Conservation (phyloP, 306 rosid species). For the Quercus suber region DNA sequence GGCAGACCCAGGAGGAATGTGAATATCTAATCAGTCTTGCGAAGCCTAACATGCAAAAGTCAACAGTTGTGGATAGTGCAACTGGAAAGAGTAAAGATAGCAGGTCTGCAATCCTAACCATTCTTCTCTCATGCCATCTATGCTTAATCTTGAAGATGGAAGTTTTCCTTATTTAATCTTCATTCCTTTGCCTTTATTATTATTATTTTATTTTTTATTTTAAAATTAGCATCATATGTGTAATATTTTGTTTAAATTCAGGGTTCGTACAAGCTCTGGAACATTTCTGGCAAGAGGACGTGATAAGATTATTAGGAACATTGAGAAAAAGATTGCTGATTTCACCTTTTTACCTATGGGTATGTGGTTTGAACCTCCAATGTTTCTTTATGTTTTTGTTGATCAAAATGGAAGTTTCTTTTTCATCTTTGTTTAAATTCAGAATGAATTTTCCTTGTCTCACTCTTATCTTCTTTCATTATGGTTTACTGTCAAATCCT, state of each 20-base stretch:
- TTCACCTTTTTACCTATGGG: constrained; percentile 86
- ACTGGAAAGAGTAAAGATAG: constrained; percentile 97
- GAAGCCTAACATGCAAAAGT: constrained; percentile 77
- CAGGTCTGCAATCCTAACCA: constrained; percentile 53
- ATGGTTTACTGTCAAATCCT: neutral
- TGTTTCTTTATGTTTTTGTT: constrained; percentile 17
- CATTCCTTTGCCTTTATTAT: neutral
- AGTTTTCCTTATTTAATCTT: neutral
- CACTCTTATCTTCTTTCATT: neutral
- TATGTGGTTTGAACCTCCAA: constrained; percentile 33
- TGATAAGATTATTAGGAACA: constrained; percentile 71
- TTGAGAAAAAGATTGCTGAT: constrained; percentile 84
- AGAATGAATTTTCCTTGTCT: neutral
- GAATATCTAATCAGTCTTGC: constrained; percentile 76
- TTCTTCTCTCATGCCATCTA: constrained; percentile 6
- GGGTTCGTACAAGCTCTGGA: constrained; percentile 97
- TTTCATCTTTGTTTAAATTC: neutral
- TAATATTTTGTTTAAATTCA: constrained; percentile 13
- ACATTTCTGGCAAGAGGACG: constrained; percentile 92
- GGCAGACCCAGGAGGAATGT: constrained; percentile 84
- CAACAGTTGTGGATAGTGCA: constrained; percentile 83
- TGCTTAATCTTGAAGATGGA: constrained; percentile 15
- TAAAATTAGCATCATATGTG: neutral
- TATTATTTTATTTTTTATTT: neutral
- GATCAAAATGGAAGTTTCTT: neutral